These are phyloP conservation scores for Globisporangium parvum DNA, from an alignment of 352 stramenopile species.

Conservation along the genomic window DNA sequence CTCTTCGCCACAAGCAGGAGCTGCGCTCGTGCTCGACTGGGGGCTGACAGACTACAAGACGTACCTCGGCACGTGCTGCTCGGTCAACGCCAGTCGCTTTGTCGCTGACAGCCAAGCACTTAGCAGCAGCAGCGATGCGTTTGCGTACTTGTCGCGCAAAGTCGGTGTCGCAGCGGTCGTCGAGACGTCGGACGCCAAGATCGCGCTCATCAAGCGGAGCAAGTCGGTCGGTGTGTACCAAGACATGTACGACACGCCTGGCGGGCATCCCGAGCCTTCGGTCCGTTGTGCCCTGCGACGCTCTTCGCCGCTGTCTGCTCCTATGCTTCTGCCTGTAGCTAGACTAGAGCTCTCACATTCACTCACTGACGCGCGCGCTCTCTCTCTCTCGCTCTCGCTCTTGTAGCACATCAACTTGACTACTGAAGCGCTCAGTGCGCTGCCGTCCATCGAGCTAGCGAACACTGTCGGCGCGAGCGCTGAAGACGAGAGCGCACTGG, in stretches of 20 bases:
- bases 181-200: constrained; percentile 49
- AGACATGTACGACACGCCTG: constrained; percentile 67
- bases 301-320: too few relatives aligned
- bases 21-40: constrained; percentile 24
- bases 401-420: constrained; percentile 28
- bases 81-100: constrained; percentile 27
- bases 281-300: too few relatives aligned
- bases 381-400: neutral
- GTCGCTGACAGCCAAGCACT: constrained; percentile 24
- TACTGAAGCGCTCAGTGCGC: constrained; percentile 16
- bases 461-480: constrained; percentile 10
- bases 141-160: constrained; percentile 70
- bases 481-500: constrained; percentile 13
- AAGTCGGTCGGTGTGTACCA: constrained; percentile 64
- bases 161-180: constrained; percentile 68
- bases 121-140: constrained; percentile 12
- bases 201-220: constrained; percentile 69
- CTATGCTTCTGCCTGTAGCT: too few relatives aligned
- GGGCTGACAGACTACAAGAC: constrained; percentile 70
- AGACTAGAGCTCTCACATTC: too few relatives aligned
- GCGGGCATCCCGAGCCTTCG: constrained; percentile 68
- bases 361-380: too few relatives aligned
- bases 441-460: too few relatives aligned
- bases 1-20: neutral
- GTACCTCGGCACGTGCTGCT: constrained; percentile 72